Base-by-base conservation (phyloP, 2,329 filamentous ascomycete genomes). In the Purpureocillium takamizusanense region DNA sequence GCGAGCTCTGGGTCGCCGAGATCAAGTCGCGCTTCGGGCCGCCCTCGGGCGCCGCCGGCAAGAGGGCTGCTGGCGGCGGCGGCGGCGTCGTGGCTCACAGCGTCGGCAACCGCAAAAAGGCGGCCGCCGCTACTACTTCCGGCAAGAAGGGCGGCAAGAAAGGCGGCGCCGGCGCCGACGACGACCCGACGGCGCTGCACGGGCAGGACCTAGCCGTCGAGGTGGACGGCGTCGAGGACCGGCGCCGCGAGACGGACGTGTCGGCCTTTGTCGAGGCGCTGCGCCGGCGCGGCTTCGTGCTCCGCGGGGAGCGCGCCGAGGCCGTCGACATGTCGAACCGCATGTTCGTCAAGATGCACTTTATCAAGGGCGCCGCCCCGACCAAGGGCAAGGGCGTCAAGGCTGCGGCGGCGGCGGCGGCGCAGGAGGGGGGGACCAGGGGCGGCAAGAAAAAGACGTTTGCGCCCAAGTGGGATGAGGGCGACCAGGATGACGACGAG, bases 321-420 rank as follows among this genome's bases (percentile, higher is more conserved):
- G 76, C 81, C 1, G 72, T 94, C 9, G 88, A 98, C 64, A 66
- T 94, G 53, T 76, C 74, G 40, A 98, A 98, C 65, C 94, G 84
- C 66, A 98, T 98, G 92, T 98, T 98, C 67, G 90, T 97, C 49
- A 86, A 83, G 65, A 90, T 98, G 87, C 79, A 83, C 51, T 98
- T 98, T 61, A 70, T 89, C 51, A 98, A 97, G 67, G 78, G 74
- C n/a, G 78, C 78, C 15, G 67, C 78, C 33, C 83, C 89, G 1
- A 72, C 72, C 2, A 82, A 79, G 56, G 88, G 88, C 17, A 94
- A 94, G 66, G 78, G 83, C 46, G 76, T 70, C 12, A 69, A 63
- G 38, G 55, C 61, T 12, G 46, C 77, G 21, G 21, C 5, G 6
- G 21, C 21, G 21, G 21, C 21, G 5, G 21, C 21, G 10, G 5